Base-by-base conservation (phyloP, 129 eudicot genomes). In the Silybum marianum region DNA sequence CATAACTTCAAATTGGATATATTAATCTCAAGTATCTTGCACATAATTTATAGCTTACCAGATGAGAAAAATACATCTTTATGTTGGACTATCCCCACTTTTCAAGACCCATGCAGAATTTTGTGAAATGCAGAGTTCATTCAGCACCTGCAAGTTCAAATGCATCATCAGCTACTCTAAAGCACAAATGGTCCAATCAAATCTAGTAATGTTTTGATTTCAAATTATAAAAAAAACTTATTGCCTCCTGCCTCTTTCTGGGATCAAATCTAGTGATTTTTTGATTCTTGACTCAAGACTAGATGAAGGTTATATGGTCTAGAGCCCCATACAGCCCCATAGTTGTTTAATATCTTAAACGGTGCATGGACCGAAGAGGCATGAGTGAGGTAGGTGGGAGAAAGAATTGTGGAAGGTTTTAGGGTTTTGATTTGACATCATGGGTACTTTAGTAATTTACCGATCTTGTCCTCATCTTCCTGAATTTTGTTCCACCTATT, bases 41-140 rank as follows among this genome's bases (percentile, higher is more conserved):
- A 9, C 13, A 72, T 72, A 72, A 18, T 72, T 72, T 69, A 12
- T 44, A 18, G 30, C 65, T 60, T 44, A 9, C 65, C 65, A 75
- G 28, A 75, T 24, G 72, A 72, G 51, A 79, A 30, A 26, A 44
- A 71, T 18, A 28, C 63, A 67, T 22, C 12, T 65, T 81, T 77
- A 79, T 72, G 74, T 71, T 63, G 90, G 90, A 74, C 70, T 87
- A 82, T 88, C 97, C 73, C 92, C 90, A 67, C 83, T 84, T 87
- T 78, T 90, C 73, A 92, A 79, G 38, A 83, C 87, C 97, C 97
- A 92, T 6, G 80, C 89, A 67, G 90, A 81, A 77, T 83, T 88
- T 79, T 87, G 80, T 21, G 90, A 74, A 69, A 72, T n/a, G 54
- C 97, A 92, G 66, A 88, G 67, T 72, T 92, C 97, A 66, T 12